These are phyloP conservation scores for Auricularia auricula-judae DNA, from an alignment of 768 basidiomycete species.

Conservation along the genomic window DNA sequence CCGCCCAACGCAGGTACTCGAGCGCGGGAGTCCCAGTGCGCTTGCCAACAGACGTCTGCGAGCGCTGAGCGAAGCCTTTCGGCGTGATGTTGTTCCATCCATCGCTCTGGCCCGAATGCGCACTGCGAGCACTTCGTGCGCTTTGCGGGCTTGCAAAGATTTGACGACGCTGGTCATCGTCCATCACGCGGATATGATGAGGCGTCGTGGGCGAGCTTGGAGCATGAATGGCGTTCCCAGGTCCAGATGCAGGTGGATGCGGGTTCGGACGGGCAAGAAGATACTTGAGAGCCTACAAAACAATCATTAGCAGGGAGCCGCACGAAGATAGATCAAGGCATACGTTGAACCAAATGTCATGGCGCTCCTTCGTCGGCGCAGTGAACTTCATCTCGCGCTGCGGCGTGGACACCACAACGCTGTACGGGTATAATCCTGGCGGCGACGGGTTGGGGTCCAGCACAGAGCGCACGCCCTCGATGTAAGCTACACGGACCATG, in stretches of 20 bases:
- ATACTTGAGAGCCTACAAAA: slow-evolving; percentile 74
- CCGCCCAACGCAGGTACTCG: slow-evolving; percentile 80
- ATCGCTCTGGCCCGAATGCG: slow-evolving; percentile 38
- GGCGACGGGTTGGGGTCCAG: slow-evolving; percentile 94
- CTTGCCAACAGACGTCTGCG: slow-evolving; percentile 73
- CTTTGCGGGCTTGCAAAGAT: slow-evolving; percentile 57
- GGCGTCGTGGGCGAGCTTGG: slow-evolving; percentile 21
- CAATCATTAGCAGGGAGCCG: slow-evolving; percentile 7
- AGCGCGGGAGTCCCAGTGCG: slow-evolving; percentile 84
- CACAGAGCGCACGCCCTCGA: slow-evolving; percentile 85
- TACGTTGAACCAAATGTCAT: slow-evolving; percentile 94
- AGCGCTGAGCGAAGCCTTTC: slow-evolving; percentile 47
- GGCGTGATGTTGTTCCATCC: slow-evolving; percentile 62
- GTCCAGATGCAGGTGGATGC: slow-evolving; percentile 12
- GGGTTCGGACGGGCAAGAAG: slow-evolving; percentile 64
- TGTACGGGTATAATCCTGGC: slow-evolving; percentile 85
- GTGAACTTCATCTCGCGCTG: slow-evolving; percentile 98
- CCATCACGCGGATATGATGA: slow-evolving; percentile 39
- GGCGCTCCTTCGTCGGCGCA: slow-evolving; percentile 88
- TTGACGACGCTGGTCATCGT: slow-evolving; percentile 39
- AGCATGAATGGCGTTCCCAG: slow-evolving; percentile 4
- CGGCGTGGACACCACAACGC: slow-evolving; percentile 84
- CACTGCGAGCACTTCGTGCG: slow-evolving; percentile 57
- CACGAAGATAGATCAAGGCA: slow-evolving; percentile 16
- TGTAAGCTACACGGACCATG: slow-evolving; percentile 53